phyloP scores from a whole-genome alignment of 331 rosid genomes.

The Malus hybrid region DNA sequence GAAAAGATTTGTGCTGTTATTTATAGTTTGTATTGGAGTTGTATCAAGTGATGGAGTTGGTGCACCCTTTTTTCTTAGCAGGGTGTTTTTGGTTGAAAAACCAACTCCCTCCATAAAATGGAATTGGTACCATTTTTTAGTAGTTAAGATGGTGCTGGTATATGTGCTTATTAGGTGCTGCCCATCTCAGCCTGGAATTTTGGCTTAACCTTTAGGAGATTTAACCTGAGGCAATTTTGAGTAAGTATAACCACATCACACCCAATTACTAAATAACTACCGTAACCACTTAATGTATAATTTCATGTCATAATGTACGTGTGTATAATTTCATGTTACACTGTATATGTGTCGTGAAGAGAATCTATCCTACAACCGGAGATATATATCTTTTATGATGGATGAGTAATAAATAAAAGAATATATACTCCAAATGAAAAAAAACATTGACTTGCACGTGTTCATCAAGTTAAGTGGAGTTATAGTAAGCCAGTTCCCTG shows the following conservation, averaged over 20 bases:
- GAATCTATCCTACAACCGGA: not conserved
- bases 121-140: not conserved
- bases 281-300: not conserved
- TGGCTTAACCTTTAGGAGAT: not conserved
- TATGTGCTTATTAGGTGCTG: not conserved
- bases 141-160: not conserved
- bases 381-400: not conserved
- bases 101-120: slow-evolving; percentile 4
- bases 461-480: too few species aligned
- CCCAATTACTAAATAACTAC: not conserved
- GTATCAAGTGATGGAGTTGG: slow-evolving; percentile 18
- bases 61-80: not conserved
- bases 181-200: not conserved
- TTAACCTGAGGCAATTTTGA: not conserved
- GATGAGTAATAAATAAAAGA: not conserved
- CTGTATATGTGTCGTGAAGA: not conserved
- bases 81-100: slow-evolving; percentile 12
- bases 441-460: too few species aligned
- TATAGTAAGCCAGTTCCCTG: too few species aligned
- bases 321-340: too few species aligned
- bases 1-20: not conserved
- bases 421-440: not conserved
- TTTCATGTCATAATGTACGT: not conserved
- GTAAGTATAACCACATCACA: not conserved
- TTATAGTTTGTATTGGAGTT: not conserved